These are phyloP conservation scores for Metschnikowia kofuensis DNA, from an alignment of 805 yeast genomes.

Conservation along the genomic window DNA sequence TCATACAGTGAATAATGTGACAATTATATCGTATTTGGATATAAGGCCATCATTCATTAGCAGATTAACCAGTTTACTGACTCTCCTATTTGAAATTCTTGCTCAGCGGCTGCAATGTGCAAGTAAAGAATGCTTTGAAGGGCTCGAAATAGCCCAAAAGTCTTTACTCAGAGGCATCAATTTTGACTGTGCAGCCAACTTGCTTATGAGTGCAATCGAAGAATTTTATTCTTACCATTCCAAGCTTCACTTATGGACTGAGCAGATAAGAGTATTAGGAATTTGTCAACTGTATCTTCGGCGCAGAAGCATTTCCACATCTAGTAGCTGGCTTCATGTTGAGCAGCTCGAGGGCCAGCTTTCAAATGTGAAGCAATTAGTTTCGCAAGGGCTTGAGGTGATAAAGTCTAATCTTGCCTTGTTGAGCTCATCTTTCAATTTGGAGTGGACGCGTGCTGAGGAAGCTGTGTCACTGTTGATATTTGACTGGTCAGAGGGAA, in stretches of 20 bases:
- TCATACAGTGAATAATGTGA: conserved; percentile 1
- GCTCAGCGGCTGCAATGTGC: conserved; percentile 3
- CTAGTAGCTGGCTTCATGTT: conserved; percentile 52
- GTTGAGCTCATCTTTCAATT: conserved; percentile 39
- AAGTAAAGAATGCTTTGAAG: conserved; percentile 2
- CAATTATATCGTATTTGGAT: conserved; percentile 5
- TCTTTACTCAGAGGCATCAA: background rate
- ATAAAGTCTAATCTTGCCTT: conserved; percentile 43
- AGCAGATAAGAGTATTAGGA: conserved; percentile 4
- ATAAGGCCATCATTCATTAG: conserved; percentile 2
- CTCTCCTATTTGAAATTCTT: conserved; percentile 1
- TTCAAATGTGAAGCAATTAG: conserved; percentile 38
- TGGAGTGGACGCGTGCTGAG: conserved; percentile 37
- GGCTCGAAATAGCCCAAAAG: conserved; percentile 5
- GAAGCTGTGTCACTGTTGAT: conserved; percentile 28
- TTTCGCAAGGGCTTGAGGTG: conserved; percentile 29
- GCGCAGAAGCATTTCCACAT: conserved; percentile 46
- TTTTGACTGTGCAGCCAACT: background rate
- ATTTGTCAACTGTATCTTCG: conserved; percentile 37
- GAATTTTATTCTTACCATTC: conserved; percentile 1
- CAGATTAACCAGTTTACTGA: background rate
- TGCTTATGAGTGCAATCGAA: conserved; percentile 1
- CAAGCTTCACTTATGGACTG: conserved; percentile 12
- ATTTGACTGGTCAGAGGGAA: conserved; percentile 47
- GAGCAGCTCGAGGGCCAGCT: conserved; percentile 61